Base-by-base conservation (phyloP, 192 early-diverging fungal genomes). In the Gryganskiella cystojenkinii region DNA sequence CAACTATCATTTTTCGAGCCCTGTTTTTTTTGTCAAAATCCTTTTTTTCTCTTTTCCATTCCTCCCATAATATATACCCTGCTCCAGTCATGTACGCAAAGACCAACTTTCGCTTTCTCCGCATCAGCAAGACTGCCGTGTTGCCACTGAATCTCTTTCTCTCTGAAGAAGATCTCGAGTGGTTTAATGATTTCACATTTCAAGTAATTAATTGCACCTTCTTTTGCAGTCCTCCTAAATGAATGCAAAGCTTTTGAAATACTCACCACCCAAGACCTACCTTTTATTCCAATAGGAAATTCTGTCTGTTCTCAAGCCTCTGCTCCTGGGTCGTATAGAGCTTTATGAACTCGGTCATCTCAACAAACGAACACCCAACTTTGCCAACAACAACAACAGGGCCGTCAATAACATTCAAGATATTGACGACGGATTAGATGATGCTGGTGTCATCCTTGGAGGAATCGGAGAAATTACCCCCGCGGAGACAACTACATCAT, bases 101-200 rank as follows among this genome's bases (percentile, higher is more conserved):
- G 30, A 50, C 45, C 49, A 78, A 78, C 43, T 78, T 69, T 59
- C 66, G 65, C 14, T 78, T 58, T 28, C 40, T 78, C 17, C 74
- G 74, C 31, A 60, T 78, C 34, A 69, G 50, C 56, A 78, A 78
- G 43, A 58, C 54, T 3, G 68, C 30, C n/a, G 66, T 69, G 20
- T 37, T 78, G 10, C 64, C 66, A 17, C 35, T 78, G 25, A 78
- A 78, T 56, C 50, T 78, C 2, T 28, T 69, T 3, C 74, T 78
- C 24, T 37, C 74, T 35, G 68, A 78, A 25, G 74, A 78, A 14
- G 74, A 78, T 40, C 43, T 78, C 10, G 56, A 57, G 3, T 78
- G 74, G 74, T 78, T 78, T 25, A 78, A 69, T 42, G 74, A 78
- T 40, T 69, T 64, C 34, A 42, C 74, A 14, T 69, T 78, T 20